Conservation (phyloP, 164 flowering plant genomes). For the Liriodendron chinense region DNA sequence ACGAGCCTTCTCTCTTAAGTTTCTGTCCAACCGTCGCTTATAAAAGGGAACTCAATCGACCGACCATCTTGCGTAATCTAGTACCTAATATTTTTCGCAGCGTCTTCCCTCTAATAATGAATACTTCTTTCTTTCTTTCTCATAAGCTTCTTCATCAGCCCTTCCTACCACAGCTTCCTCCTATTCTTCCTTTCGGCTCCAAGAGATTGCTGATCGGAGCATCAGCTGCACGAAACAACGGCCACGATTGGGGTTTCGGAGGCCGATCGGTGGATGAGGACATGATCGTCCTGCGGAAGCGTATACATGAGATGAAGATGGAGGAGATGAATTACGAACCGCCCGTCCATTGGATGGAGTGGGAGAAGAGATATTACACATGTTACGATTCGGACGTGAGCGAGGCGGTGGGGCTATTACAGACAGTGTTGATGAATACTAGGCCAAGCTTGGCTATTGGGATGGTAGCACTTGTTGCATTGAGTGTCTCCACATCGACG, state of each 20-base stretch:
- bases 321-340: constrained; percentile 38
- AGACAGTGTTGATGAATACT: constrained; percentile 45
- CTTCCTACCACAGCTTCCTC: no score
- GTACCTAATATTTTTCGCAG: no score
- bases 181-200: no score
- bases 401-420: constrained; percentile 37
- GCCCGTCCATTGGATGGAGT: constrained; percentile 50
- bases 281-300: constrained; percentile 26
- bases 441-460: constrained; percentile 57
- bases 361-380: constrained; percentile 50
- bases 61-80: no score
- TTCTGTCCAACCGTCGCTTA: no score
- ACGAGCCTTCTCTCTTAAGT: no score
- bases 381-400: constrained; percentile 36
- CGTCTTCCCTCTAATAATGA: no score
- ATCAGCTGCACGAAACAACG: no score
- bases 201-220: no score
- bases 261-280: constrained; percentile 38
- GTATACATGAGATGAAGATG: constrained; percentile 49
- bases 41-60: no score
- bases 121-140: no score
- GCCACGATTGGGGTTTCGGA: not conserved
- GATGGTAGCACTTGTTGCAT: constrained; percentile 16
- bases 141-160: no score
- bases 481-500: constrained; percentile 37